These are phyloP conservation scores for Lachnellula cervina DNA, from an alignment of 2,329 filamentous ascomycete genomes.

Conservation along the genomic window DNA sequence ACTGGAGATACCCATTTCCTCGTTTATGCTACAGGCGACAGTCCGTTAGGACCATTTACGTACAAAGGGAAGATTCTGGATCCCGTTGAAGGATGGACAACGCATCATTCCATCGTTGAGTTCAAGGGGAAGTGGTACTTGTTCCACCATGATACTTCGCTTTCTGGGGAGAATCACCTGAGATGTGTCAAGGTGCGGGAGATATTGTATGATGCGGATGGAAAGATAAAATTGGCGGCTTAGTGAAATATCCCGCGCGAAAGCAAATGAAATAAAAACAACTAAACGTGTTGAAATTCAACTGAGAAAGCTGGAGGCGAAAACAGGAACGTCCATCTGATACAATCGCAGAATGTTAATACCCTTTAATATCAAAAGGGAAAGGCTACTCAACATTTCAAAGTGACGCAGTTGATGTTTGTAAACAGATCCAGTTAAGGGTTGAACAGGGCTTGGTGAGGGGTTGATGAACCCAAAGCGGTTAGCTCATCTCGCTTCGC, in stretches of 20 bases:
- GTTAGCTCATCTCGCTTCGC: no score
- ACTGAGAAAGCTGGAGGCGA: no score
- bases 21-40: constrained; percentile 61
- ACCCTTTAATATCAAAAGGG: no score
- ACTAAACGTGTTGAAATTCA: background rate
- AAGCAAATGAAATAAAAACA: background rate
- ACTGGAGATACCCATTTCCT: constrained; percentile 75
- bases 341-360: no score
- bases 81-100: constrained; percentile 76
- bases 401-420: no score
- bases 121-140: constrained; percentile 67
- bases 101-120: constrained; percentile 74
- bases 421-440: no score
- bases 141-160: constrained; percentile 72
- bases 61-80: constrained; percentile 68
- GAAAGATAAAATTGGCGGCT: constrained; percentile 46
- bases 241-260: background rate
- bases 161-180: constrained; percentile 64
- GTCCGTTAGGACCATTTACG: constrained; percentile 66
- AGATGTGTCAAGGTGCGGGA: constrained; percentile 70
- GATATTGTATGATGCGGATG: constrained; percentile 65
- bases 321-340: no score
- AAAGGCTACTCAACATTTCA: no score
- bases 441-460: no score
- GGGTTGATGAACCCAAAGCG: no score